phyloP scores from a whole-genome alignment of 1,284 basidiomycete genomes.

The Pterulicium gracile region DNA sequence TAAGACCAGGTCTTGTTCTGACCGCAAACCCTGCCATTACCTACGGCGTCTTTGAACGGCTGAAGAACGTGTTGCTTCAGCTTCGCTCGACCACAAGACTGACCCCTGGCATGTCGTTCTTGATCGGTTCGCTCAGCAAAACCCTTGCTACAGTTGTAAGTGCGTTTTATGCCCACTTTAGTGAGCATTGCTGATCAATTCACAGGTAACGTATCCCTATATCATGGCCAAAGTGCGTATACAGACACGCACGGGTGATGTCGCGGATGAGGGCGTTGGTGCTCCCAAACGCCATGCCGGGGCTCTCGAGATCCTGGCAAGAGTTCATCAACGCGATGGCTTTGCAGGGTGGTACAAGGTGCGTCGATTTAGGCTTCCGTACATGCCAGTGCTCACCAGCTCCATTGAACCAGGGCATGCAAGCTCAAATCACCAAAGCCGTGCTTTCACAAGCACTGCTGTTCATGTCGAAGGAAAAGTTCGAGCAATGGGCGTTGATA shows the following conservation, averaged over 20 bases:
- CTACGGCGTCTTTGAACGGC: constrained; percentile 90
- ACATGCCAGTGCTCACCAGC: not conserved
- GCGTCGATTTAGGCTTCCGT: too few relatives aligned
- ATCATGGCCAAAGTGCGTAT: constrained; percentile 98
- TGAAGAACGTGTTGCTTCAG: constrained; percentile 63
- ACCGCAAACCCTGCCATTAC: constrained; percentile 98
- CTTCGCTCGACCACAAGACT: constrained; percentile 49
- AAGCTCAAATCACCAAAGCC: constrained; percentile 84
- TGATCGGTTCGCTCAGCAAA: constrained; percentile 91
- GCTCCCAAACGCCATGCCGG: constrained; percentile 39
- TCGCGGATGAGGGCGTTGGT: constrained; percentile 21
- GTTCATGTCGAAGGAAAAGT: constrained; percentile 78
- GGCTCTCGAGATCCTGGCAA: constrained; percentile 66
- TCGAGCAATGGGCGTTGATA: constrained; percentile 64
- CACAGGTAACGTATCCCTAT: constrained; percentile 81
- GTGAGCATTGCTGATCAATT: not conserved
- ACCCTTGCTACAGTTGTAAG: constrained; percentile 90
- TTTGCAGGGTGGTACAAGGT: constrained; percentile 95
- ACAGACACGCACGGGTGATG: constrained; percentile 65
- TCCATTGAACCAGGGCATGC: constrained; percentile 69
- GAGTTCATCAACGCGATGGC: constrained; percentile 70
- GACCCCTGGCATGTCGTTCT: constrained; percentile 74
- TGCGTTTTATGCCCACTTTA: constrained; percentile 12
- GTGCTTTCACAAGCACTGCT: constrained; percentile 76
- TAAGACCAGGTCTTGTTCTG: constrained; percentile 87